phyloP scores from a whole-genome alignment of 202 grass and related monocot species.

The Miscanthus sacchariflorus region DNA sequence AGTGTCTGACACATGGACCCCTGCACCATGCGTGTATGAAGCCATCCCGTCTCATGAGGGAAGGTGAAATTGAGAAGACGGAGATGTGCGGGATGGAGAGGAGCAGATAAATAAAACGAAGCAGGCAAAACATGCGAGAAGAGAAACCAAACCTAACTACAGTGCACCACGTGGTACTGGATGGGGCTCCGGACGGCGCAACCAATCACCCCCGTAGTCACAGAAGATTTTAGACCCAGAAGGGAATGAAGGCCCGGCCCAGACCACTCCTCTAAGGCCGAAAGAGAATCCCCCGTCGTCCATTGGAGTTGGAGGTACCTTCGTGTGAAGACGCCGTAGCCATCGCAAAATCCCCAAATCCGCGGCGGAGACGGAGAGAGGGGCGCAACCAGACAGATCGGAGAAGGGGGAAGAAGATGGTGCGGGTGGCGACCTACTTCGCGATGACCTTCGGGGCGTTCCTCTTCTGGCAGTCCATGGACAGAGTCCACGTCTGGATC shows the following conservation, averaged over 20 bases:
- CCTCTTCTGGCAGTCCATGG: slow-evolving; percentile 97
- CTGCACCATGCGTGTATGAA: no score
- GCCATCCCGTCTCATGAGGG: no score
- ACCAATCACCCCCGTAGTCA: no score
- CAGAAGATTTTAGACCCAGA: neutral
- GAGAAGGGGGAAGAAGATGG: slow-evolving; percentile 63
- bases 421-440: slow-evolving; percentile 90
- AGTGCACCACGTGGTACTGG: no score
- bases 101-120: no score
- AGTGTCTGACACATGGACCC: no score
- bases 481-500: slow-evolving; percentile 92
- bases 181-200: no score
- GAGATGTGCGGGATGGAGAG: no score
- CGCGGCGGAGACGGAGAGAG: neutral
- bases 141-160: no score
- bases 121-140: no score
- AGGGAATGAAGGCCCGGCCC: slow-evolving; percentile 8
- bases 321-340: slow-evolving; percentile 21
- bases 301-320: neutral
- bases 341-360: slow-evolving; percentile 50
- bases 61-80: no score
- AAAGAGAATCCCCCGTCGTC: neutral
- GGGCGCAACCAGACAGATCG: slow-evolving; percentile 27
- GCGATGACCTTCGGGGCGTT: slow-evolving; percentile 93
- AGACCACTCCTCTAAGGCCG: neutral